Base-by-base conservation (phyloP, 352 stramenopile species). In the Pythium volutum region DNA sequence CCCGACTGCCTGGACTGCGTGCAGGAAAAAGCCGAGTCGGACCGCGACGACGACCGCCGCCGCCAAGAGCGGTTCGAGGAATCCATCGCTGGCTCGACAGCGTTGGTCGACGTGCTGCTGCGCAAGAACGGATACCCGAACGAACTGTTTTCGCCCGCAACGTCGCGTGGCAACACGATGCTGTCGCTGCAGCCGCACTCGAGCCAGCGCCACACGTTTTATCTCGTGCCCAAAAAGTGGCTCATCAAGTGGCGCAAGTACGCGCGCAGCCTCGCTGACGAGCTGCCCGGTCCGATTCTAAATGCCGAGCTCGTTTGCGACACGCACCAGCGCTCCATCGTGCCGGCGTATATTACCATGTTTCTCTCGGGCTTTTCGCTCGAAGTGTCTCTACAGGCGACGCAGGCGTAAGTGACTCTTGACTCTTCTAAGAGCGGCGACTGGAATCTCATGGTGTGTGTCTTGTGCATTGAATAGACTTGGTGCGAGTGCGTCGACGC, bases 191-290 rank as follows among this genome's bases (percentile, higher is more conserved):
- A 58, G 15, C n/a, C n/a, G n/a, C 74, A 62, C 45, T 54, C 47
- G 29, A 58, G 34, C 20, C 59, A 65, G 11, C 79, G 77, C 55
- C 86, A 85, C 38, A 80, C 77, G 29, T 91, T 87, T 60, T 91
- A 90, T 31, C 61, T 92, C n/a, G 87, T 95, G 41, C 87, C 86
- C 2, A 91, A 89, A 59, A 92, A 91, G 42, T 95, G 87, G 87
- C 67, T 93, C 20, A 81, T 79, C 45, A 81, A 80, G 52, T 95
- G 87, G 87, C 73, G 87, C 29, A 77, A 84, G 55, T 94, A 82
- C 45, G 83, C 88, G 15, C 79, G 81, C 25, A 89, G 78, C 39
- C 67, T 86, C 25, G 67, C 55, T 3, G 72, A 93, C 36, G 74
- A 77, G 9, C 60, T 62, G 15, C 87, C 87, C 0, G 87, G 84